Evolutionary conservation across 2,329 filamentous ascomycete species (phyloP), one percentile per base, ranked within the genome.

Genomic region (Sporothrix globosa): DNA sequence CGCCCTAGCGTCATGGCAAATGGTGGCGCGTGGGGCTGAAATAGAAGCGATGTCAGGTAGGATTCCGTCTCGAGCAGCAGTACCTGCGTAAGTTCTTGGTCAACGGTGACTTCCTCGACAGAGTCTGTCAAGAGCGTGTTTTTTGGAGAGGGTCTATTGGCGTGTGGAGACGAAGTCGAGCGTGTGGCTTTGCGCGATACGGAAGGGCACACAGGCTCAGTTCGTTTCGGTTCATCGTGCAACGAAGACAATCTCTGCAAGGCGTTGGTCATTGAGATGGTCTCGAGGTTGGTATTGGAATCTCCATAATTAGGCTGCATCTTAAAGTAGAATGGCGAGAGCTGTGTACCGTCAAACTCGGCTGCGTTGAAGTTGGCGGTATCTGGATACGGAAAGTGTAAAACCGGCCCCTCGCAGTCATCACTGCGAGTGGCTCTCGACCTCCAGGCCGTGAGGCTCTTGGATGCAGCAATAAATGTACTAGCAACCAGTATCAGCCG

Each of bases 21-120:
- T 5, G 48, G 50, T 4, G 65, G 65, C 10, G 48, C 50, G 34
- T 54, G 13, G 2, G 65, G 50, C n/a, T 14, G 13, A 11, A 67
- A 67, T 2, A 54, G 27, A 6, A 67, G 50, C 4, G n/a, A 27
- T 10, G 44, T 9, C n/a, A 67, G 7, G 50, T 67, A 67, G 2
- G 65, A 54, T n/a, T 67, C 50, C 4, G 50, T 54, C 34, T 67
- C 65, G 5, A 67, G 65, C 1, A 67, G n/a, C 19, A 67, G 3
- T 6, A 67, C 65, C n/a, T 67, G 65, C n/a, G 50, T 44, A 2
- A 67, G 65, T n/a, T 67, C 65, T 30, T 67, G 50, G 48, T 14
- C n/a, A 1, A 67, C 6, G 2, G n/a, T 27, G 13, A 67, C 24
- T 3, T 17, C 61, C 4, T 66, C 46, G 17, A 7, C 19, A 50